These are phyloP conservation scores for Lagenaria siceraria DNA, from an alignment of 306 rosid genomes.

Conservation along the genomic window DNA sequence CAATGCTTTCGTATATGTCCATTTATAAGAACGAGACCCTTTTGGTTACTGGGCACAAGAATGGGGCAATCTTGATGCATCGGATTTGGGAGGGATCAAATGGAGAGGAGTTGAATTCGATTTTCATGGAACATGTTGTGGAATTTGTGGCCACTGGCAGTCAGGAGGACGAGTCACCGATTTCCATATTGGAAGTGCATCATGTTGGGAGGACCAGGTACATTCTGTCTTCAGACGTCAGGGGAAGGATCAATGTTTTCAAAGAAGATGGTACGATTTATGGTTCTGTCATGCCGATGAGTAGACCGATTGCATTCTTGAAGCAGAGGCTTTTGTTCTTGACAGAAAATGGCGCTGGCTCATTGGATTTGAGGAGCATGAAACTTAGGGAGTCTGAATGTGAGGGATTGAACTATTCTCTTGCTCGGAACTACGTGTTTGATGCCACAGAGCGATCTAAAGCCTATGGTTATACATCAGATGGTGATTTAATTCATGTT, in stretches of 20 bases:
- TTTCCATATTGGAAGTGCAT: slow-evolving; percentile 68
- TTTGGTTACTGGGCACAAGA: slow-evolving; percentile 68
- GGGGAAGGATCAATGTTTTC: slow-evolving; percentile 62
- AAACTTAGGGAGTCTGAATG: slow-evolving; percentile 71
- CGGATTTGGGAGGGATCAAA: slow-evolving; percentile 65
- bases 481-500: slow-evolving; percentile 67
- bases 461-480: slow-evolving; percentile 72
- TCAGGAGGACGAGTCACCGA: slow-evolving; percentile 24
- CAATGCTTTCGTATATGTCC: slow-evolving; percentile 60
- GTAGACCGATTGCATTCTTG: slow-evolving; percentile 73
- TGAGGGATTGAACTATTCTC: slow-evolving; percentile 75
- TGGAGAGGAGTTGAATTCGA: slow-evolving; percentile 72
- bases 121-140: slow-evolving; percentile 50
- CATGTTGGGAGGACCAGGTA: slow-evolving; percentile 76
- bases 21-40: slow-evolving; percentile 67
- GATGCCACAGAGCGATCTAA: slow-evolving; percentile 79
- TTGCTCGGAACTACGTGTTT: slow-evolving; percentile 60
- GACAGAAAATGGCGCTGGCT: slow-evolving; percentile 90
- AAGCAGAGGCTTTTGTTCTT: slow-evolving; percentile 84
- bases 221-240: slow-evolving; percentile 48
- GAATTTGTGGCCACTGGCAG: slow-evolving; percentile 20
- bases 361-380: slow-evolving; percentile 83
- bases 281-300: slow-evolving; percentile 43
- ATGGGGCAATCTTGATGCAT: slow-evolving; percentile 64
- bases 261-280: slow-evolving; percentile 49